Percentiles rank a stretch among this genome's conserved stretches.
Conservation (phyloP, 192 early-diverging fungal species). For the Fimicolochytrium jonesii region DNA sequence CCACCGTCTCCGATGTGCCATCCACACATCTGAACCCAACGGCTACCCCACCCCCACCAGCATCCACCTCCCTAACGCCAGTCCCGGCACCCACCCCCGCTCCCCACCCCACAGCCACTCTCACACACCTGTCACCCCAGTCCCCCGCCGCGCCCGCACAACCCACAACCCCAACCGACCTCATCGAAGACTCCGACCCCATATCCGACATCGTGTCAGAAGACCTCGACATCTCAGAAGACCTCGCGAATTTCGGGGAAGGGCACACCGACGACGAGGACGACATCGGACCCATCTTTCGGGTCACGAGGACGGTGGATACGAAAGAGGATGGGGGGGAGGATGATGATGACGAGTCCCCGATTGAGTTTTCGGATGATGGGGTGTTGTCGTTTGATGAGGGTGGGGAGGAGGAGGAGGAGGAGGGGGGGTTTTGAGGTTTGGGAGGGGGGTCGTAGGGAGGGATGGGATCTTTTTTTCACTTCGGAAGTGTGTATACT, state of each 20-base stretch:
- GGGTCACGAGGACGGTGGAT: not conserved
- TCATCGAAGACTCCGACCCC: not conserved
- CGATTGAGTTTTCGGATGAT: conserved; percentile 30
- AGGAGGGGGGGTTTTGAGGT: conserved; percentile 16
- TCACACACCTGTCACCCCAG: not conserved
- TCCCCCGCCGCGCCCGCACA: not conserved
- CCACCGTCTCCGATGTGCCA: too few species aligned
- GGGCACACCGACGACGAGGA: conserved; percentile 38
- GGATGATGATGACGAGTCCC: conserved; percentile 13
- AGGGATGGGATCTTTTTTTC: too few species aligned
- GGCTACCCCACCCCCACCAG: too few species aligned
- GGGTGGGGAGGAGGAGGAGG: not conserved
- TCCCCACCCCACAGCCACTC: not conserved
- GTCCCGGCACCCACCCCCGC: too few species aligned
- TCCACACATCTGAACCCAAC: too few species aligned
- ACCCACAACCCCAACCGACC: not conserved
- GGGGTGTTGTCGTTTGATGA: conserved; percentile 9
- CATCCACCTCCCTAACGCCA: too few species aligned
- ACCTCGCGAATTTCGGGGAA: conserved; percentile 30
- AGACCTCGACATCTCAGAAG: not conserved
- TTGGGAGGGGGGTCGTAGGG: too few species aligned
- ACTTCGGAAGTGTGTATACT: too few species aligned
- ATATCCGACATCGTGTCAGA: not conserved
- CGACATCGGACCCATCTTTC: too few species aligned
- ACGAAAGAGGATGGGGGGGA: not conserved